Percentiles rank a stretch among this genome's conserved stretches.
Conservation (phyloP, 2,329 filamentous ascomycete species). For the Fusarium pseudocircinatum region DNA sequence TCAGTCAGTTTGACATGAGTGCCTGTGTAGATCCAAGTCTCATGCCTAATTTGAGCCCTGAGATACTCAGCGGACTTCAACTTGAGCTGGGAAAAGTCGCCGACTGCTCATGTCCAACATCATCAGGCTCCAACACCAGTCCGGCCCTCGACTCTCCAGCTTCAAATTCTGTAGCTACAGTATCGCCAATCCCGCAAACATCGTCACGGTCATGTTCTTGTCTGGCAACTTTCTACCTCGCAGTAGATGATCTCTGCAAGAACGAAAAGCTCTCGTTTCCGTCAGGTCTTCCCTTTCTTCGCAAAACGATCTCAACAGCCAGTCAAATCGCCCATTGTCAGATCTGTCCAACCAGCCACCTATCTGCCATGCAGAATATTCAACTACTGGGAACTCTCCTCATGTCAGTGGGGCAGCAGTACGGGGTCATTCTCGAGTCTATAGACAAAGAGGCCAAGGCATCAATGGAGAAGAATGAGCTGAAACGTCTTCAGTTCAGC, state of each 20-base stretch:
- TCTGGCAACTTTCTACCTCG: background rate
- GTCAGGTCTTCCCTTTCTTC: background rate
- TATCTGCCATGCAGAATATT: background rate
- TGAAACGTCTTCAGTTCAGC: background rate
- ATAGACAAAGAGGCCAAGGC: background rate
- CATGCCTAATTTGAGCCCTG: background rate
- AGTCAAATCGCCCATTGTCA: background rate
- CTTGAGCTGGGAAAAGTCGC: background rate
- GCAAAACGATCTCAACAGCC: background rate
- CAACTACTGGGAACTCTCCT: background rate
- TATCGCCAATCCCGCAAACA: fast-evolving
- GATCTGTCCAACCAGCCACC: background rate
- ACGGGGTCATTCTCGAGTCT: background rate
- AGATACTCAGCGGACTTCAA: background rate
- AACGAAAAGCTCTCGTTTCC: background rate
- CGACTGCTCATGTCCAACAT: background rate
- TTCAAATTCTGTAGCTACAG: background rate
- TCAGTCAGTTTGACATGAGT: background rate
- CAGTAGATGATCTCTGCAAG: background rate
- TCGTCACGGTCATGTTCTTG: background rate
- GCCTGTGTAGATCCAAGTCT: fast-evolving
- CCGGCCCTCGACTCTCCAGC: fast-evolving
- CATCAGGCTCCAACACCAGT: fast-evolving
- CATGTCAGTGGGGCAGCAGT: background rate
- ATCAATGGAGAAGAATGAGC: fast-evolving